phyloP scores from a whole-genome alignment of 805 yeast species.

The Candida manassasensis region DNA sequence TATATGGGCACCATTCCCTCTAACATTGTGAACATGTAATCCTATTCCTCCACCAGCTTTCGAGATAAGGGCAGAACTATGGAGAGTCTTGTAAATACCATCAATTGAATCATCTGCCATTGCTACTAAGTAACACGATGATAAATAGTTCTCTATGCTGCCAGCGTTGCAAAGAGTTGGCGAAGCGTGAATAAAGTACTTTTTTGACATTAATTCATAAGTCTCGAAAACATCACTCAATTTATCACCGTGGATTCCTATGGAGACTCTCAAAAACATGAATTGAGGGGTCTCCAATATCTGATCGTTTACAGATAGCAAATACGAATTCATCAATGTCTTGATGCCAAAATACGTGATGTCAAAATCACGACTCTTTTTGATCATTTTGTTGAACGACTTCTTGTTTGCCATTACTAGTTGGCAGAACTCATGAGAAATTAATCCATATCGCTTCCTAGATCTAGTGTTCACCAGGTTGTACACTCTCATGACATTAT shows the following conservation, averaged over 20 bases:
- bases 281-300: slow-evolving; percentile 93
- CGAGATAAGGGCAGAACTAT: slow-evolving; percentile 84
- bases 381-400: slow-evolving; percentile 67
- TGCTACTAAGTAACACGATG: slow-evolving; percentile 88
- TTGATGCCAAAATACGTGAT: slow-evolving; percentile 86
- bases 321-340: slow-evolving; percentile 85
- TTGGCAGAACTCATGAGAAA: slow-evolving; percentile 61
- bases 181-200: slow-evolving; percentile 89
- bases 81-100: slow-evolving; percentile 86
- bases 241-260: slow-evolving; percentile 80
- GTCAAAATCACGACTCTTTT: slow-evolving; percentile 70
- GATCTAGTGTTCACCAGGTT: slow-evolving; percentile 9
- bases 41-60: slow-evolving; percentile 97
- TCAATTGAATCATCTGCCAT: slow-evolving; percentile 95
- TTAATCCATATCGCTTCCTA: slow-evolving; percentile 44
- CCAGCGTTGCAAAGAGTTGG: slow-evolving; percentile 95
- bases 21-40: slow-evolving; percentile 78
- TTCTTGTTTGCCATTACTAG: slow-evolving; percentile 62
- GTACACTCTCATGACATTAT: slow-evolving; percentile 15
- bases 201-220: slow-evolving; percentile 79
- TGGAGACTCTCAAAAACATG: slow-evolving; percentile 82
- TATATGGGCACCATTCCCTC: slow-evolving; percentile 82
- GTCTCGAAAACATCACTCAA: slow-evolving; percentile 70
- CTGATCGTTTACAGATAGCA: slow-evolving; percentile 49
- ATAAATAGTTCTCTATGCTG: slow-evolving; percentile 76